Conservation (phyloP, 1,284 basidiomycete genomes). For the Apiotrichum montevideense region DNA sequence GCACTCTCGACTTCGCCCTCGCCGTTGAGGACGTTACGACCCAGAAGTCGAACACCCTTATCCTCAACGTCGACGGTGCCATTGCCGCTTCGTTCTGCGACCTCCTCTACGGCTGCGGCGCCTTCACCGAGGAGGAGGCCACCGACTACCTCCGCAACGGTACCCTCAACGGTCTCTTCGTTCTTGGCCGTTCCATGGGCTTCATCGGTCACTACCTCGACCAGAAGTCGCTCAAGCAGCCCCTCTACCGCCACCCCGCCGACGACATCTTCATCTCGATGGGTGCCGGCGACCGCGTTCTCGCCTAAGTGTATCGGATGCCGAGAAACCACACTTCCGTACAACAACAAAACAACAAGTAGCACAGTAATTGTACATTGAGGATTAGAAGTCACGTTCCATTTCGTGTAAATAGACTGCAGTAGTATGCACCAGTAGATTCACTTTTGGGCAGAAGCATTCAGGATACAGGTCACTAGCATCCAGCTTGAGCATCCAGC, state of each 20-base stretch:
- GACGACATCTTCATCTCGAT: constrained; percentile 18
- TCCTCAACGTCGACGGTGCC: constrained; percentile 94
- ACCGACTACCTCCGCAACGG: constrained; percentile 87
- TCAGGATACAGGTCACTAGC: no score
- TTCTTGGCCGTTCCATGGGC: constrained; percentile 93
- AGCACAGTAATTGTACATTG: background rate
- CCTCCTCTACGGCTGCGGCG: constrained; percentile 83
- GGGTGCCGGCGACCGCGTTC: background rate
- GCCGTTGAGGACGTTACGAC: constrained; percentile 98
- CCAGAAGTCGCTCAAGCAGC: constrained; percentile 89
- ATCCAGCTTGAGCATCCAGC: no score
- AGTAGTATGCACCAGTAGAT: constrained; percentile 1
- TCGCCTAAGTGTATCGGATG: background rate
- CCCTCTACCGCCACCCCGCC: constrained; percentile 62
- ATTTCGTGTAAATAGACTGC: constrained; percentile 1
- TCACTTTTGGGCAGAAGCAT: no score
- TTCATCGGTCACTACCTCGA: constrained; percentile 61
- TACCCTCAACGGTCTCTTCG: constrained; percentile 86
- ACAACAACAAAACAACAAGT: background rate
- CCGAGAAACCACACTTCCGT: background rate
- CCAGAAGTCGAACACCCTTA: constrained; percentile 90
- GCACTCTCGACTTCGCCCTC: constrained; percentile 92
- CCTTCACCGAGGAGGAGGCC: constrained; percentile 92
- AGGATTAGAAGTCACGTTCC: background rate
- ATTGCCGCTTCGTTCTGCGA: constrained; percentile 98